phyloP scores from a whole-genome alignment of 2,329 filamentous ascomycete genomes.

The Bipolaris cookei region DNA sequence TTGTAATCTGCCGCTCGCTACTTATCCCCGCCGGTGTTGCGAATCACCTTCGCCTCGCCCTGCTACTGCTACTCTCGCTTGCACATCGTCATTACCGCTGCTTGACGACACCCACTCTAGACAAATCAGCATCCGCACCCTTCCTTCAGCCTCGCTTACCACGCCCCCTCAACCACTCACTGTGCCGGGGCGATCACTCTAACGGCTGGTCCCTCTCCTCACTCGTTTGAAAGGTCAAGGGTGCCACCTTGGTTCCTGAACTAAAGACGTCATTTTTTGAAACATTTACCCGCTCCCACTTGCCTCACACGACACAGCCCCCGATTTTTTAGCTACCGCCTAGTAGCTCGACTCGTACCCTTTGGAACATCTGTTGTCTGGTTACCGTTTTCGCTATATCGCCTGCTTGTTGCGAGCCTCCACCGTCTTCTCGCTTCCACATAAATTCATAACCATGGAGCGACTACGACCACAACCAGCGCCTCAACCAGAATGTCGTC shows the following conservation, averaged over 20 bases:
- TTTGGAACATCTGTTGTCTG: not conserved
- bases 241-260: conserved; percentile 22
- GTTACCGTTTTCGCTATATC: conserved; percentile 5
- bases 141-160: conserved; percentile 3
- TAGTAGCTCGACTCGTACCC: conserved; percentile 1
- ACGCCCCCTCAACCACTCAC: conserved; percentile 2
- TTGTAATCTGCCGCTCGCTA: not conserved
- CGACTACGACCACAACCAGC: conserved; percentile 35
- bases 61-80: conserved; percentile 6
- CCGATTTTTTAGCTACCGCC: not conserved
- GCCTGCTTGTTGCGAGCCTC: conserved; percentile 16
- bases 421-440: not conserved
- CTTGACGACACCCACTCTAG: not conserved
- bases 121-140: conserved; percentile 7
- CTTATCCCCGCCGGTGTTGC: conserved; percentile 6
- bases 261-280: conserved; percentile 32
- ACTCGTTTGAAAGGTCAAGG: conserved; percentile 9
- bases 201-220: conserved; percentile 4
- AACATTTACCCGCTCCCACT: conserved; percentile 10
- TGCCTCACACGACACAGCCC: not conserved
- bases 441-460: conserved; percentile 30
- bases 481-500: conserved; percentile 24
- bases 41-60: conserved; percentile 10
- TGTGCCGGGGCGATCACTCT: not conserved
- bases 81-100: conserved; percentile 12